Evolutionary conservation across 139 green algal species (phyloP).

Genomic region (Chlamydomonas sp.): DNA sequence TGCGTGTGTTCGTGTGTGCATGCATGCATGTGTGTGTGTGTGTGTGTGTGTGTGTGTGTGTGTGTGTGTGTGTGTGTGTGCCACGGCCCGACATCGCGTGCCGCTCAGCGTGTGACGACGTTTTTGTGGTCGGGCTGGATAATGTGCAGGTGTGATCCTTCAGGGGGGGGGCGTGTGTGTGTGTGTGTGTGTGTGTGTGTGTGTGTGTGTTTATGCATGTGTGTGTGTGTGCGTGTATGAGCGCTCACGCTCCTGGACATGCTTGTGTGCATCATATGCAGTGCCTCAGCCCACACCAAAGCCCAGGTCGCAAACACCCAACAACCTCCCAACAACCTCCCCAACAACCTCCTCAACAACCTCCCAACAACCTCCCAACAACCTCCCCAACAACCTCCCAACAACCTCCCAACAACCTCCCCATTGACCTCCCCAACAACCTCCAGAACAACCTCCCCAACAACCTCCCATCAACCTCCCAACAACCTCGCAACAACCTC

Average conservation of each 20-base stretch:
- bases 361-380: too few species aligned
- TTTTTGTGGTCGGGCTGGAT: conserved; percentile 28
- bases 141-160: background rate
- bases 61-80: too few species aligned
- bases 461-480: too few species aligned
- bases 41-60: too few species aligned
- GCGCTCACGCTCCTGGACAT: background rate
- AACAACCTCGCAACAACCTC: too few species aligned
- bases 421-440: too few species aligned
- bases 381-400: too few species aligned
- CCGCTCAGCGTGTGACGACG: conserved; percentile 23
- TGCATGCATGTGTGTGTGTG: background rate
- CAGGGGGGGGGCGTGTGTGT: background rate
- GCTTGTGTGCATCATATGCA: background rate
- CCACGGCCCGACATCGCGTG: conserved; percentile 31
- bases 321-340: too few species aligned
- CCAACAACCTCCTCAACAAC: too few species aligned
- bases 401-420: too few species aligned
- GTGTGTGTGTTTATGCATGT: background rate
- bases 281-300: background rate
- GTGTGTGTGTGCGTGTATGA: background rate
- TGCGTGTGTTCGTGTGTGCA: background rate
- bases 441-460: too few species aligned
- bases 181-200: background rate
- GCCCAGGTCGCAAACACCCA: too few species aligned